These are phyloP conservation scores for Mycena vulgaris DNA, from an alignment of 768 basidiomycete species.

Conservation along the genomic window DNA sequence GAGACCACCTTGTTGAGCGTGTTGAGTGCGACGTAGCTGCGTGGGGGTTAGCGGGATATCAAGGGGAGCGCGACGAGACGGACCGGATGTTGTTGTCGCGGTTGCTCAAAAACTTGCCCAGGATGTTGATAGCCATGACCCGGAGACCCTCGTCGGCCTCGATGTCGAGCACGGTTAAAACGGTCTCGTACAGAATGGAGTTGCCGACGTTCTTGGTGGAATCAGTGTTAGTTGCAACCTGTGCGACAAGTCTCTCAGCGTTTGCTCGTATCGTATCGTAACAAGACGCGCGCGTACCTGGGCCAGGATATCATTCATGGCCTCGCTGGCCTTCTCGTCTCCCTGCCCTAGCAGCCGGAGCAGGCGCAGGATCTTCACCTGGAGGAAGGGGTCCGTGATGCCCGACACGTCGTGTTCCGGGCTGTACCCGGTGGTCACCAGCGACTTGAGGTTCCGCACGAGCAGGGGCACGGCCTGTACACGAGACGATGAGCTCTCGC, in stretches of 20 bases:
- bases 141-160: constrained; percentile 96
- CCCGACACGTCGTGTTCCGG: constrained; percentile 99
- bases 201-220: constrained; percentile 98
- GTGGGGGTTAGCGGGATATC: constrained; percentile 7
- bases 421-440: constrained; percentile 97
- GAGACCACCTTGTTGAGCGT: constrained; percentile 98
- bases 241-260: constrained; percentile 13
- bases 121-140: constrained; percentile 99
- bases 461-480: constrained; percentile 90
- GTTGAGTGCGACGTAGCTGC: constrained; percentile 96
- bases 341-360: constrained; percentile 90
- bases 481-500: constrained; percentile 23
- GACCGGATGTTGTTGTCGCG: constrained; percentile 99
- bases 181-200: constrained; percentile 97
- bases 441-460: constrained; percentile 94
- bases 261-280: not conserved
- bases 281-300: constrained; percentile 68
- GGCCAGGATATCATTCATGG: constrained; percentile 98
- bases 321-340: constrained; percentile 90
- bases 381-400: constrained; percentile 96
- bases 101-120: constrained; percentile 98
- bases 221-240: constrained; percentile 99
- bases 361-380: constrained; percentile 93
- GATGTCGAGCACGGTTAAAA: constrained; percentile 95
- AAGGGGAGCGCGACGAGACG: not conserved